phyloP scores from a whole-genome alignment of 2,329 filamentous ascomycete genomes.

The Fusarium sp. region DNA sequence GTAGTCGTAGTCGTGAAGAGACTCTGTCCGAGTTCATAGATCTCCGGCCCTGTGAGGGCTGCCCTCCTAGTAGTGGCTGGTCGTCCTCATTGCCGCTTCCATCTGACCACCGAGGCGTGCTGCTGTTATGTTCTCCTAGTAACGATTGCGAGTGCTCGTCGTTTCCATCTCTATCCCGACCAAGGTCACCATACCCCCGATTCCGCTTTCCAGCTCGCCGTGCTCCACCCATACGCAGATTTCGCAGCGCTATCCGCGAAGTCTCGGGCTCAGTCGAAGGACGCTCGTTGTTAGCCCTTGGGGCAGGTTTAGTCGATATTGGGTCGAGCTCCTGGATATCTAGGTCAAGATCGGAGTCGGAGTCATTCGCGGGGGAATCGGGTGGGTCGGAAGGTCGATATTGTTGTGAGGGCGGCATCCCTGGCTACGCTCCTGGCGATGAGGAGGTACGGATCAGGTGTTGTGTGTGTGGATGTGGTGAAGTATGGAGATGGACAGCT shows the following conservation, averaged over 20 bases:
- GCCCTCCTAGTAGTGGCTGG: constrained; percentile 73
- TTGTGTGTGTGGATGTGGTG: constrained; percentile 29
- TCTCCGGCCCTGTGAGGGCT: constrained; percentile 43
- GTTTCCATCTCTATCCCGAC: constrained; percentile 64
- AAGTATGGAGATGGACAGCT: constrained; percentile 28
- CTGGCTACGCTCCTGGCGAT: constrained; percentile 48
- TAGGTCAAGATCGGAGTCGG: constrained; percentile 80
- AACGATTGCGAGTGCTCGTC: constrained; percentile 76
- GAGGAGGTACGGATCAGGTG: constrained; percentile 26
- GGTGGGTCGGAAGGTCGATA: constrained; percentile 69
- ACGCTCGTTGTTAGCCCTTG: constrained; percentile 47
- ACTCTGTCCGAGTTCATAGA: constrained; percentile 47
- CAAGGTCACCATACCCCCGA: constrained; percentile 70
- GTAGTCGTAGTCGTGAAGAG: constrained; percentile 69
- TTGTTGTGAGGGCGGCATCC: constrained; percentile 67
- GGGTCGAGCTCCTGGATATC: constrained; percentile 85
- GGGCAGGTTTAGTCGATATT: constrained; percentile 53
- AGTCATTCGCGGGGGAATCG: constrained; percentile 74
- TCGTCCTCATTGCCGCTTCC: constrained; percentile 74
- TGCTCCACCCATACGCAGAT: constrained; percentile 73
- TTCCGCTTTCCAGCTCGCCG: constrained; percentile 66
- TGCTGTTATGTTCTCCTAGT: constrained; percentile 70
- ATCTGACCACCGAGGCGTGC: constrained; percentile 67
- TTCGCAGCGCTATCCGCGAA: constrained; percentile 76
- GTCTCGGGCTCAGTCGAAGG: constrained; percentile 56